These are phyloP conservation scores for Pythium plurisporium DNA, from an alignment of 352 stramenopile genomes.

Conservation along the genomic window DNA sequence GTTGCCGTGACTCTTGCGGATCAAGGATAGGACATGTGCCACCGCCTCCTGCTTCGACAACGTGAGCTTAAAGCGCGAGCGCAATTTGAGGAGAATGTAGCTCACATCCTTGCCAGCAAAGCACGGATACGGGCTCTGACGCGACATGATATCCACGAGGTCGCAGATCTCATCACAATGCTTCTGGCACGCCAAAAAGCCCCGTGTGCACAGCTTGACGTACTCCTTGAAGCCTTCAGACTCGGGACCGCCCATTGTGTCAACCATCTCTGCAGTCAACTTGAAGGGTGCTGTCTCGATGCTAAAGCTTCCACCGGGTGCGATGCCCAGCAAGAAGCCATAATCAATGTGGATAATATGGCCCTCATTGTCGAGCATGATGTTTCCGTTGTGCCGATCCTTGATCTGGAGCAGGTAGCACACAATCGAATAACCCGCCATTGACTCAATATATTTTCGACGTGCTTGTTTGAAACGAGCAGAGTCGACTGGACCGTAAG, in stretches of 20 bases:
- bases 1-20: slow-evolving; percentile 91
- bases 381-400: slow-evolving; percentile 99
- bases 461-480: slow-evolving; percentile 89
- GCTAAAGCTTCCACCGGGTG: slow-evolving; percentile 96
- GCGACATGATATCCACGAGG: slow-evolving; percentile 96
- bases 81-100: slow-evolving; percentile 84
- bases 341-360: slow-evolving; percentile 99
- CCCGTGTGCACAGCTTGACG: slow-evolving; percentile 95
- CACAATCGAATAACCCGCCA: slow-evolving; percentile 98
- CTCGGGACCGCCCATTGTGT: slow-evolving; percentile 94
- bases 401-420: slow-evolving; percentile 99
- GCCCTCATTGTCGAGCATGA: slow-evolving; percentile 98
- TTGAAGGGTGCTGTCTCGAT: slow-evolving; percentile 99
- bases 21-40: slow-evolving; percentile 86
- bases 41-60: slow-evolving; percentile 89
- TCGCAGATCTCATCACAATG: slow-evolving; percentile 95
- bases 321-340: slow-evolving; percentile 98
- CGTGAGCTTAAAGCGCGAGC: slow-evolving; percentile 84
- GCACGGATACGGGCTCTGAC: slow-evolving; percentile 95
- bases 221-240: slow-evolving; percentile 95
- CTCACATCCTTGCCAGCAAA: slow-evolving; percentile 86
- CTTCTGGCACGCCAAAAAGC: slow-evolving; percentile 96
- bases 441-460: slow-evolving; percentile 95
- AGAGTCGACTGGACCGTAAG: slow-evolving; percentile 89
- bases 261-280: slow-evolving; percentile 98